phyloP scores from a whole-genome alignment of 148 eudicot genomes.

The Vaccinium myrtillus region DNA sequence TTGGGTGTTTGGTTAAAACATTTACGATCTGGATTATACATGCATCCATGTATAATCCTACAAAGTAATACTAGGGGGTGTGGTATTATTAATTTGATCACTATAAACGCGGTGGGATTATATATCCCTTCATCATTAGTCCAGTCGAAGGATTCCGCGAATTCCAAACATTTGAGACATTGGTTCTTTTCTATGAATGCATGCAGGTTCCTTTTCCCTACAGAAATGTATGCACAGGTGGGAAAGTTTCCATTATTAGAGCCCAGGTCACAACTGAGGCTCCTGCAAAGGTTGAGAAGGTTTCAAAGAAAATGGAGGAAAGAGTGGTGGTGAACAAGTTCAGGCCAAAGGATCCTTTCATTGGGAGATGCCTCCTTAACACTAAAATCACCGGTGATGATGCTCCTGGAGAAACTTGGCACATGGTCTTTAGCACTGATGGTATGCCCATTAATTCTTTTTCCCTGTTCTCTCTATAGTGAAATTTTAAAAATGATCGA shows the following conservation, averaged over 20 bases:
- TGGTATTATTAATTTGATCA: too few relatives aligned
- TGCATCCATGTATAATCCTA: too few relatives aligned
- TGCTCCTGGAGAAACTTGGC: slow-evolving; percentile 99
- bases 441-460: slow-evolving; percentile 34
- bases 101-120: too few relatives aligned
- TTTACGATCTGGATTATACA: too few relatives aligned
- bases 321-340: slow-evolving; percentile 79
- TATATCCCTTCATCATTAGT: too few relatives aligned
- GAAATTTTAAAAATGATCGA: not conserved
- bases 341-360: slow-evolving; percentile 88
- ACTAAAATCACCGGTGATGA: slow-evolving; percentile 94
- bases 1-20: too few relatives aligned
- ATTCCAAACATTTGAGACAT: not conserved
- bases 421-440: slow-evolving; percentile 92
- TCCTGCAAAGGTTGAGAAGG: slow-evolving; percentile 71
- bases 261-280: slow-evolving; percentile 83
- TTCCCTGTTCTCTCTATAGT: not conserved
- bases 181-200: not conserved
- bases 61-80: too few relatives aligned
- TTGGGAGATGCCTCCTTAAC: slow-evolving; percentile 80
- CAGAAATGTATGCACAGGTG: slow-evolving; percentile 56
- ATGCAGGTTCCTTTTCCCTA: slow-evolving; percentile 50
- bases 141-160: not conserved
- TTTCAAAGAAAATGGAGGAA: slow-evolving; percentile 86
- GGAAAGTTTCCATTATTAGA: slow-evolving; percentile 53